Base-by-base conservation (phyloP, 306 rosid genomes). In the Dryas octopetala region DNA sequence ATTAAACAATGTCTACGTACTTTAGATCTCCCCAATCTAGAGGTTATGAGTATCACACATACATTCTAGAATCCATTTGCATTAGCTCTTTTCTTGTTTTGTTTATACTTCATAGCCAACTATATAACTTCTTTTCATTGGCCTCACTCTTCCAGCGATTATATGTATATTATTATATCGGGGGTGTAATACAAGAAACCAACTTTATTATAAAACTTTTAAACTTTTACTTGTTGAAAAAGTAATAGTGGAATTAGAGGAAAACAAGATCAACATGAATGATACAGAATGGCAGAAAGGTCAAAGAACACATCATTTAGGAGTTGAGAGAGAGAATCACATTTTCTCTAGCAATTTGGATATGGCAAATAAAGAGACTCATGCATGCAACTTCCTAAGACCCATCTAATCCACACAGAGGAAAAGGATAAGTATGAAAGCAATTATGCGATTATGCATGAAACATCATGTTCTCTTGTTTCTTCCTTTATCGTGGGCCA, bases 351-450 rank as follows among this genome's bases (percentile, higher is more conserved):
- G 9, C 44, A 19, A 67, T 50, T 67, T 67, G 55, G 71, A 46
- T 32, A 67, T 48, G 71, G 4, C 11, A 19, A 19, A 47, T 9
- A 32, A 23, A 48, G 45, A 43, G 41, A 67, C 43, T 67, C 3
- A 12, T 45, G 44, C 53, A 59, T 12, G 11, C 72, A 68, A 45
- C 19, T 3, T 17, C 19, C n/a, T 23, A n/a, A 14, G 49, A 28
- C 45, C 68, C 67, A 45, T 73, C 77, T 48, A 48, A 16, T 73
- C 58, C 23, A 48, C 12, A 15, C 8, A 52, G n/a, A 54, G 49
- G 3, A 19, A 40, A 11, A 32, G 62, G 53, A 17, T 41, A 63
- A 63, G 71, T 40, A 16, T 44, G 7, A 52, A 43, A 13, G 78
- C 78, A 63, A 32, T 32, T 32, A 32, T 32, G 38, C 38, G 3